Evolutionary conservation across 371 early-diverging fungal genomes (phyloP).

Genomic region (Mortierella sp.): DNA sequence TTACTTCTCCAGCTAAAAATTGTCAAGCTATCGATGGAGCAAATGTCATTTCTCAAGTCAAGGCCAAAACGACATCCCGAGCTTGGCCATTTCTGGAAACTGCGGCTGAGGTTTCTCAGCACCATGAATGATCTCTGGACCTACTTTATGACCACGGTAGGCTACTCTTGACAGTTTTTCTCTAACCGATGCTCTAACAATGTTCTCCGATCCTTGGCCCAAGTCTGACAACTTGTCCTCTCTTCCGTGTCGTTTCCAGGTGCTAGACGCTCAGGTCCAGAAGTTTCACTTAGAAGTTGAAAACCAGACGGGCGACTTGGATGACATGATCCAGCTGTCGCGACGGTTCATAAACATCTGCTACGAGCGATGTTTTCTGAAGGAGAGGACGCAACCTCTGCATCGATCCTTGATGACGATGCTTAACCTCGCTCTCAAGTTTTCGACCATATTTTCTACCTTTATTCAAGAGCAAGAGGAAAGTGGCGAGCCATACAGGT

Average conservation of each 20-base stretch:
- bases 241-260: conserved; percentile 13
- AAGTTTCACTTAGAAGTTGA: conserved; percentile 26
- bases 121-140: conserved; percentile 49
- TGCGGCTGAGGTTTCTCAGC: conserved; percentile 32
- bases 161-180: not conserved
- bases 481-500: too few relatives aligned
- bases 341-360: conserved; percentile 22
- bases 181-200: not conserved
- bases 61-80: conserved; percentile 10
- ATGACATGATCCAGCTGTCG: conserved; percentile 35
- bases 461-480: conserved; percentile 31
- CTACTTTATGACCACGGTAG: conserved; percentile 49
- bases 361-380: conserved; percentile 46
- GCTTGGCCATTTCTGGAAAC: conserved; percentile 26
- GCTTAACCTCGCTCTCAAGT: conserved; percentile 34
- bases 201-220: too few relatives aligned
- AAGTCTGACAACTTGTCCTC: not conserved
- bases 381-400: conserved; percentile 29
- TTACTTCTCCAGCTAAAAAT: conserved; percentile 43
- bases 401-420: conserved; percentile 40
- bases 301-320: conserved; percentile 26
- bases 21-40: conserved; percentile 37
- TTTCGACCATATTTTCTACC: conserved; percentile 23
- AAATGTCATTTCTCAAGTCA: conserved; percentile 24
- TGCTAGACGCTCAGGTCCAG: conserved; percentile 36